Percentiles rank a stretch among this genome's conserved stretches.
phyloP scores from a whole-genome alignment of 306 rosid species.

The Corylus avellana region DNA sequence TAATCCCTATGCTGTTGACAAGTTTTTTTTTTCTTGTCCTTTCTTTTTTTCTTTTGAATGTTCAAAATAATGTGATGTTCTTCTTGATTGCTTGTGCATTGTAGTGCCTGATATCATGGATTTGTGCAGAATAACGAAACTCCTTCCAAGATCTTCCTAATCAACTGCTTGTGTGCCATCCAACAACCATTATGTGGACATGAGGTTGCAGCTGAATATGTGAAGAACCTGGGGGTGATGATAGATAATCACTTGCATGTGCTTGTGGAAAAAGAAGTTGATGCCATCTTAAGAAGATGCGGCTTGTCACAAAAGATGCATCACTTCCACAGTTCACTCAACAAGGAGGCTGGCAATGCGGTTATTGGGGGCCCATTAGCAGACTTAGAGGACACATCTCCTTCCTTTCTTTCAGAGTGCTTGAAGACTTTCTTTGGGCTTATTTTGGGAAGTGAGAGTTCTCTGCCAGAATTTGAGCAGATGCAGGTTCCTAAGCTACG shows the following conservation, averaged over 20 bases:
- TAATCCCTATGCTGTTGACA: background rate
- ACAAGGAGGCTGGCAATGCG: slow-evolving; percentile 39
- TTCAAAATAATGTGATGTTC: background rate
- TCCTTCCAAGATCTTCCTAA: slow-evolving; percentile 89
- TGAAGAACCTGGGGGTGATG: slow-evolving; percentile 73
- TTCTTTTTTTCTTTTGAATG: background rate
- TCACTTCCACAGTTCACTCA: slow-evolving; percentile 45
- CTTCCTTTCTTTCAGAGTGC: slow-evolving; percentile 68
- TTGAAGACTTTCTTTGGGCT: slow-evolving; percentile 82
- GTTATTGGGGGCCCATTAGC: slow-evolving; percentile 52
- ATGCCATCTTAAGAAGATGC: slow-evolving; percentile 64
- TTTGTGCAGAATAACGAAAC: slow-evolving; percentile 78
- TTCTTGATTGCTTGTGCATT: slow-evolving; percentile 8
- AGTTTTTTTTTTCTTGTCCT: background rate
- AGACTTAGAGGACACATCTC: slow-evolving; percentile 69
- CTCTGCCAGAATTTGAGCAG: slow-evolving; percentile 91
- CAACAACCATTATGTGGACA: slow-evolving; percentile 79
- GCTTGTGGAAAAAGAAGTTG: slow-evolving; percentile 84
- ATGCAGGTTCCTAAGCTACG: slow-evolving; percentile 92
- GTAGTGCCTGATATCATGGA: slow-evolving; percentile 16
- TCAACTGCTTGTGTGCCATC: slow-evolving; percentile 85
- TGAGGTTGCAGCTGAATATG: slow-evolving; percentile 77
- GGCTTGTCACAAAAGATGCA: slow-evolving; percentile 78
- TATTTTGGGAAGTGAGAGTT: slow-evolving; percentile 83
- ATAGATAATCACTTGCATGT: slow-evolving; percentile 62